These are phyloP conservation scores for Amaranthus tricolor DNA, from an alignment of 179 eudicot genomes.

Conservation along the genomic window DNA sequence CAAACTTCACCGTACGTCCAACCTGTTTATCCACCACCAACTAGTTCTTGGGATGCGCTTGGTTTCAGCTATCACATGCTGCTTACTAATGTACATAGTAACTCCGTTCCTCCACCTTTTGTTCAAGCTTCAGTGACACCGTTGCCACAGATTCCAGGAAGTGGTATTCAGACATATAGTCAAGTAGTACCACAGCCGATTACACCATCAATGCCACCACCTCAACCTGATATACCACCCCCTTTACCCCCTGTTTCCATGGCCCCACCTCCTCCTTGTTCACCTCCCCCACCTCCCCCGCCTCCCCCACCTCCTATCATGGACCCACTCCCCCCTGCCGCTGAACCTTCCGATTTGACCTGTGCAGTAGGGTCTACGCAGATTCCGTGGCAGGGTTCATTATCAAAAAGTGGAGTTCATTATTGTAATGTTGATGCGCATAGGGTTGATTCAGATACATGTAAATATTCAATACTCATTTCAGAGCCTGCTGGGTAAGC, in stretches of 20 bases:
- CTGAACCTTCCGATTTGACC: conserved; percentile 35
- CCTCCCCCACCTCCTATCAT: conserved; percentile 50
- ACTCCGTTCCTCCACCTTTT: conserved; percentile 53
- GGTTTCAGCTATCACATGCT: conserved; percentile 50
- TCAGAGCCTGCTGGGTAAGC: conserved; percentile 90
- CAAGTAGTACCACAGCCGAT: conserved; percentile 52
- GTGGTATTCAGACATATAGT: conserved; percentile 46
- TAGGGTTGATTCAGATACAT: conserved; percentile 68
- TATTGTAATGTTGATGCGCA: conserved; percentile 70
- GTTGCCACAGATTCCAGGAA: conserved; percentile 60
- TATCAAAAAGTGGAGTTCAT: conserved; percentile 90
- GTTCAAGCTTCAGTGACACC: conserved; percentile 79
- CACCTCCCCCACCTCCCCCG: conserved; percentile 74
- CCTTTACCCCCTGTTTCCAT: conserved; percentile 59
- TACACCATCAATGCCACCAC: conserved; percentile 52
- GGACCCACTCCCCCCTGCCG: conserved; percentile 42
- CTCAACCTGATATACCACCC: conserved; percentile 46
- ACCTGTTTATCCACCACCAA: conserved; percentile 66
- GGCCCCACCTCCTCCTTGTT: conserved; percentile 58
- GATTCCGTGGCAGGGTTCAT: conserved; percentile 78
- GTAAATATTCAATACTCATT: conserved; percentile 58
- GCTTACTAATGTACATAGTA: conserved; percentile 40
- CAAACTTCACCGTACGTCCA: conserved; percentile 49
- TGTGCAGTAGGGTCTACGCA: conserved; percentile 28
- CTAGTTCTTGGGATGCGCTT: conserved; percentile 68